phyloP scores from a whole-genome alignment of 305 asterid genomes.

The Fraxinus ornus region DNA sequence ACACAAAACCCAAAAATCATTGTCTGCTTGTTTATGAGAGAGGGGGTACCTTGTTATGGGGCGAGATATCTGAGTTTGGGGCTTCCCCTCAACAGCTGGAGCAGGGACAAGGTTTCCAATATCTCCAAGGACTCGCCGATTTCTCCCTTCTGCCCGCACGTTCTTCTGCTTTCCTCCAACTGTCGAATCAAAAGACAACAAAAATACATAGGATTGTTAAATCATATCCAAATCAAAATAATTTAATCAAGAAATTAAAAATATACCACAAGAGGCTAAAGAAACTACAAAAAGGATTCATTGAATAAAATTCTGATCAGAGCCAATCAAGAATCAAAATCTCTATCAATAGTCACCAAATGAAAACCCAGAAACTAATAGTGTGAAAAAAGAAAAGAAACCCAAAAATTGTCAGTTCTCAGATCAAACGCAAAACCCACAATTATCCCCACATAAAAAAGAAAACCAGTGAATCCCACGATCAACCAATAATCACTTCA shows the following conservation, averaged over 20 bases:
- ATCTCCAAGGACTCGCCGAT: conserved; percentile 50
- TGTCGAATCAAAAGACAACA: conserved; percentile 7
- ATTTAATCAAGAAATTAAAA: background rate
- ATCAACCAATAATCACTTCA: background rate
- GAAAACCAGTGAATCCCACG: background rate
- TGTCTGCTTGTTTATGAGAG: background rate
- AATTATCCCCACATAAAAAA: background rate
- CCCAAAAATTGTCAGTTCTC: background rate
- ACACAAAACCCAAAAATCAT: background rate
- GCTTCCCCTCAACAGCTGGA: conserved; percentile 56
- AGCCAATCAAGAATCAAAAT: background rate
- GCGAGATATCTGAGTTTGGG: conserved; percentile 44
- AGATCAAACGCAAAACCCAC: background rate
- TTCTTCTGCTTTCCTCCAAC: conserved; percentile 46
- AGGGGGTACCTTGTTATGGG: conserved; percentile 54
- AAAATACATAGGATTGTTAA: background rate
- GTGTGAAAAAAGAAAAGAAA: background rate
- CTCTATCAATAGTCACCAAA: background rate
- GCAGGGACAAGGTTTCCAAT: conserved; percentile 53
- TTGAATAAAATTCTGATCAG: background rate
- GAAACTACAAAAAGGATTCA: background rate
- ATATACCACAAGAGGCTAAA: background rate
- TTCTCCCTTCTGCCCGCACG: conserved; percentile 32
- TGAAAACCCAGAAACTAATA: background rate
- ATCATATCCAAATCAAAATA: background rate